Evolutionary conservation across 2,329 filamentous ascomycete species (phyloP), one percentile per base, ranked within the genome.

Genomic region (Lachnellula arida): DNA sequence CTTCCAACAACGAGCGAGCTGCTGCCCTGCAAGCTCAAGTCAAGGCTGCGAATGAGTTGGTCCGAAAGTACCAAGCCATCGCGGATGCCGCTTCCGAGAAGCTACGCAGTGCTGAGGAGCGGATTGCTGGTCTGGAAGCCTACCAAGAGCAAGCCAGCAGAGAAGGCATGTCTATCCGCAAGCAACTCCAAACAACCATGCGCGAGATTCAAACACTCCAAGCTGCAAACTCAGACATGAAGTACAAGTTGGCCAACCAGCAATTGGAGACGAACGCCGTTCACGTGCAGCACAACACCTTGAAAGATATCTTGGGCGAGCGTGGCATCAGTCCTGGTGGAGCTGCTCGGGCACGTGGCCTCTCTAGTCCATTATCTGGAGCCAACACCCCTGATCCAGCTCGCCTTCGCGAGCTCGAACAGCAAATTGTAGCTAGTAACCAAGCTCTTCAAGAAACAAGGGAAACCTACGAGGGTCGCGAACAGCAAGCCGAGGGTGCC

Each of bases 131-230:
- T 6, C 81, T 99, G 3, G 94, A 99, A 72, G 90, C 91, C 28
- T 97, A 97, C 71, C 94, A 99, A 73, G 94, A 99, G 70, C 94
- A 99, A 73, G 88, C 92, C 4, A 97, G 92, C 72, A 84, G 94
- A 46, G 95, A 99, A 72, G 91, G 91, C 49, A 85, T 99, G 53
- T 84, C 86, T 37, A 91, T 97, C 62, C 85, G 94, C 53, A 87
- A 94, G 69, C 93, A 97, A 69, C 81, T 99, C 52, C 94, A 97
- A 70, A 81, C 85, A 25, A 85, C 89, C 4, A 79, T 96, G 71
- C 87, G 87, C 62, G 93, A 99, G 56, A 85, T 87, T 14, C 91
- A 96, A 70, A 78, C 82, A n/a, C 78, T 95, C 25, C 88, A 91
- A 63, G 83, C 88, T 35, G 83, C 88, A 58, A 94, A 93, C 72